Evolutionary conservation across 805 yeast genomes (phyloP).

Genomic region (Wickerhamiella occidentalis): DNA sequence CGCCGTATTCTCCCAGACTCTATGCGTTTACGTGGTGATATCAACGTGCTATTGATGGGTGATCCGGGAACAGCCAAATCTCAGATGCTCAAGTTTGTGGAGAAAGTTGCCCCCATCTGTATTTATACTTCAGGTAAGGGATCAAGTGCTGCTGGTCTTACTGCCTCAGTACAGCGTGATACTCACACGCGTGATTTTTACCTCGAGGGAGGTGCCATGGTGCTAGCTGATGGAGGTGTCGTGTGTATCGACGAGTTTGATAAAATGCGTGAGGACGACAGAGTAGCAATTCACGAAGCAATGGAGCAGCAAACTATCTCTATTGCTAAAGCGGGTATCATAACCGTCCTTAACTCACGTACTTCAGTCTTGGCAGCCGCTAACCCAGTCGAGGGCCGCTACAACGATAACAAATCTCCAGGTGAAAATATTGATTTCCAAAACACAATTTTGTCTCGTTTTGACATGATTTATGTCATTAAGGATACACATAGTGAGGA

Average conservation of each 20-base stretch:
- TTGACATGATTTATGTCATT: constrained; percentile 96
- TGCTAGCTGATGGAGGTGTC: constrained; percentile 98
- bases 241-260: constrained; percentile 99
- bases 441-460: constrained; percentile 90
- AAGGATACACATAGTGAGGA: constrained; percentile 90
- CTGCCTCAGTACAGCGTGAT: constrained; percentile 95
- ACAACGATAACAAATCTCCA: constrained; percentile 90
- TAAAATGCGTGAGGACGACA: constrained; percentile 97
- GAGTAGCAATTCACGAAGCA: constrained; percentile 98
- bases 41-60: constrained; percentile 83
- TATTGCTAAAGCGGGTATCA: constrained; percentile 97
- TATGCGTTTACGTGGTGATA: constrained; percentile 93
- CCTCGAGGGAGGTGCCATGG: constrained; percentile 99
- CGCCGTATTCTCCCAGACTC: constrained; percentile 89
- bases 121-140: constrained; percentile 98
- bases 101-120: constrained; percentile 86
- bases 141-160: constrained; percentile 98
- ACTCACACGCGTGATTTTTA: constrained; percentile 75
- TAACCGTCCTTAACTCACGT: constrained; percentile 90
- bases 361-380: constrained; percentile 97
- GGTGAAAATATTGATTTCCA: constrained; percentile 98
- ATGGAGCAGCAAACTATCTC: constrained; percentile 99
- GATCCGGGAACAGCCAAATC: constrained; percentile 99
- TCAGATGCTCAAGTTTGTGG: constrained; percentile 87
- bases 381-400: constrained; percentile 91